phyloP scores from a whole-genome alignment of 2,329 filamentous ascomycete genomes.

The Colletotrichum cuscutae region DNA sequence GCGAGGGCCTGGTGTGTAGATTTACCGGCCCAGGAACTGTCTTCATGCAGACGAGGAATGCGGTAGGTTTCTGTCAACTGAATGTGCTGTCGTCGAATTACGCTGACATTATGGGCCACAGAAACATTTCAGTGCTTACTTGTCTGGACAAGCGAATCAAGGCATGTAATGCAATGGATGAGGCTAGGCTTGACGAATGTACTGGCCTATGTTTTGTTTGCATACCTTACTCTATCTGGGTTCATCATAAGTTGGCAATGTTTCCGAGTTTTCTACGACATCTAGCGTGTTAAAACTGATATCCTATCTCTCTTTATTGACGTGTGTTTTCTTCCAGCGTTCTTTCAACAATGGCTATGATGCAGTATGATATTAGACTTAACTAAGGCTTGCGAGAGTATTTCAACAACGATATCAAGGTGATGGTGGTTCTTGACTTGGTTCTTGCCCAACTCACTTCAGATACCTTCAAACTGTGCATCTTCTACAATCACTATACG shows the following conservation, averaged over 20 bases:
- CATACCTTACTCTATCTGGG: neutral
- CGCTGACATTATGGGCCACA: conserved; percentile 38
- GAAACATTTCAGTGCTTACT: conserved; percentile 64
- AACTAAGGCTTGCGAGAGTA: neutral
- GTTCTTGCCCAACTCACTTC: neutral
- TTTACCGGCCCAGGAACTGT: conserved; percentile 92
- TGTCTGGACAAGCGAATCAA: conserved; percentile 57
- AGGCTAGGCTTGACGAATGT: neutral
- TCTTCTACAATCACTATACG: neutral
- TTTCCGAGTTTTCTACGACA: neutral
- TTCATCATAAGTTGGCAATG: neutral
- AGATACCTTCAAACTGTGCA: too few species aligned
- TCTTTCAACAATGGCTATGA: neutral
- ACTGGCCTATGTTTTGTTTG: neutral
- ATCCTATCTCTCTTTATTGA: neutral
- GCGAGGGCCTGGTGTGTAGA: conserved; percentile 92
- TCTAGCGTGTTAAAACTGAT: conserved; percentile 8
- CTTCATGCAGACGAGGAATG: conserved; percentile 92
- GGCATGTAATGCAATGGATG: conserved; percentile 35
- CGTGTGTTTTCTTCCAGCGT: neutral
- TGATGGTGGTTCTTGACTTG: neutral
- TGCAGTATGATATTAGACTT: neutral
- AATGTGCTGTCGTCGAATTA: neutral
- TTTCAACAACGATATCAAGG: neutral
- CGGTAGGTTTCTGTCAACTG: conserved; percentile 57